phyloP scores from a whole-genome alignment of 441 rosid genomes.

The Syzygium syzygioides region DNA sequence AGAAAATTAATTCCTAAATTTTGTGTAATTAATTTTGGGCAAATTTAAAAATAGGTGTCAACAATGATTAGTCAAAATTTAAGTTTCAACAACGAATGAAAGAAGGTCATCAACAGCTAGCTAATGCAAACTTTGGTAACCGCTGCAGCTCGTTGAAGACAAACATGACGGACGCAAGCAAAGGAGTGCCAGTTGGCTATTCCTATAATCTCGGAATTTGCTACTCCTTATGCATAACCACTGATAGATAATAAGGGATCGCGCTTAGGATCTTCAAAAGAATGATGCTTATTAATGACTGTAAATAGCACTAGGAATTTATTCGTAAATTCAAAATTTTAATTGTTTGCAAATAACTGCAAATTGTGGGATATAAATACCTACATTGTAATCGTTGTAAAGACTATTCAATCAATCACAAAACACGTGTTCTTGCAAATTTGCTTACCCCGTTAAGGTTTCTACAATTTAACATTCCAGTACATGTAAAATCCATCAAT shows the following conservation, averaged over 20 bases:
- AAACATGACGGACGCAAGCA: neutral
- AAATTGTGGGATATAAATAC: neutral
- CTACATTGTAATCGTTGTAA: neutral
- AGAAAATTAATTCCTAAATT: too few relatives aligned
- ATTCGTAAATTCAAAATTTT: neutral
- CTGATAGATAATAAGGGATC: neutral
- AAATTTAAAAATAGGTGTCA: too few relatives aligned
- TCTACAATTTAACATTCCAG: neutral
- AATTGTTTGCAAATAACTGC: neutral
- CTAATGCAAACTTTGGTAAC: neutral
- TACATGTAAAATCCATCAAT: neutral
- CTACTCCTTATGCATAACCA: neutral
- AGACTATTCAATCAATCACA: neutral
- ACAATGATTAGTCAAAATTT: too few relatives aligned
- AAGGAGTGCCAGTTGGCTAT: too few relatives aligned
- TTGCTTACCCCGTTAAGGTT: neutral
- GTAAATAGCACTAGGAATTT: neutral
- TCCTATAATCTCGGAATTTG: neutral
- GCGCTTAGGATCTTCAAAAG: neutral
- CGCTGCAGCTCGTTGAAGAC: neutral
- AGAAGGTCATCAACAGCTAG: neutral
- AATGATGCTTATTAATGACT: neutral
- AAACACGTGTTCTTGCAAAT: neutral
- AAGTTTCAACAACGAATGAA: neutral
- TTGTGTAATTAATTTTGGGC: too few relatives aligned